These are phyloP conservation scores for Eleusine indica DNA, from an alignment of 176 grass and related monocot species.

Conservation along the genomic window DNA sequence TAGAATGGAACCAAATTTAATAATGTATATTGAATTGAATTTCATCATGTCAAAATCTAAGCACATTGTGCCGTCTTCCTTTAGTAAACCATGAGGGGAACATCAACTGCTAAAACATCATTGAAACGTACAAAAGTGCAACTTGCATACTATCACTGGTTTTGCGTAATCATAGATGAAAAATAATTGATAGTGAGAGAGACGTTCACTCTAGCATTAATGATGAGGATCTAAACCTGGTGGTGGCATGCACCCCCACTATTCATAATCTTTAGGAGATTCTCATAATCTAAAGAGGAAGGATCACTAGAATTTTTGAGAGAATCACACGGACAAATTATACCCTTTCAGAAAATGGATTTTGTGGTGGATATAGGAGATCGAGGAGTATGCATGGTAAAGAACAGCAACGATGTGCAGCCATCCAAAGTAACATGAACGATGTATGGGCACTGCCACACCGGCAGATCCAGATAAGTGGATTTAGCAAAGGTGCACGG, in stretches of 20 bases:
- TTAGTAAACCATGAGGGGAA: background rate
- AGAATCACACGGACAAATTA: background rate
- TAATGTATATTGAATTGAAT: background rate
- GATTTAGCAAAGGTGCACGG: background rate
- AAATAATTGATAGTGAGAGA: background rate
- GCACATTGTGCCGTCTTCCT: background rate
- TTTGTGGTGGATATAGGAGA: background rate
- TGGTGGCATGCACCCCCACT: background rate
- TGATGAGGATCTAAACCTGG: background rate
- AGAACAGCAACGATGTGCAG: background rate
- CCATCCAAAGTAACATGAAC: background rate
- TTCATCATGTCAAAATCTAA: slow-evolving; percentile 9
- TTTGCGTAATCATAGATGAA: background rate
- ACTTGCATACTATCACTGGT: background rate
- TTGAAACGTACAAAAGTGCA: background rate
- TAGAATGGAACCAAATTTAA: background rate
- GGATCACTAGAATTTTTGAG: background rate
- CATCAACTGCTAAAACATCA: background rate
- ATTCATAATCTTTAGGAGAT: background rate
- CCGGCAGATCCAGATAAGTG: background rate
- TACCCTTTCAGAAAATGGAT: background rate
- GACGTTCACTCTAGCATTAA: background rate
- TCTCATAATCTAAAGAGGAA: background rate
- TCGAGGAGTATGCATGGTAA: background rate
- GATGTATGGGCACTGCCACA: background rate